These are phyloP conservation scores for Ambrosia hybrid DNA, from an alignment of 140 eudicot genomes.

Conservation along the genomic window DNA sequence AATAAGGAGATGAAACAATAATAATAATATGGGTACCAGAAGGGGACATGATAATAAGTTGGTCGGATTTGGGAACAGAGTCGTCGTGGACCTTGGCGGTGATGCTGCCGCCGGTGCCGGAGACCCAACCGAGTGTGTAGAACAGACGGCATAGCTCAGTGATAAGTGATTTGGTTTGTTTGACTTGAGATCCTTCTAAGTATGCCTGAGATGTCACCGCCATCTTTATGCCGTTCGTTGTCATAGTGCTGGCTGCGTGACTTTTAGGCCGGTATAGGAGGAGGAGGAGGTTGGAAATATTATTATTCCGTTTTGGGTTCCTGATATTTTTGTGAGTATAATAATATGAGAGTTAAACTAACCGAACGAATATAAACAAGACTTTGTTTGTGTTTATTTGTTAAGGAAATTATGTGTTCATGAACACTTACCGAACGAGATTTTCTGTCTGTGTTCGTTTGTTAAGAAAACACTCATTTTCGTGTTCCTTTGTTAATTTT, in stretches of 20 bases:
- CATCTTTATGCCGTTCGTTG: slow-evolving; percentile 52
- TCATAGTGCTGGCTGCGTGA: slow-evolving; percentile 34
- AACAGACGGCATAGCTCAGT: slow-evolving; percentile 91
- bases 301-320: no score
- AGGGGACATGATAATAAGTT: slow-evolving; percentile 94
- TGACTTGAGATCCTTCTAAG: slow-evolving; percentile 64
- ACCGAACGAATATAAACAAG: no score
- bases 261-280: slow-evolving; percentile 12
- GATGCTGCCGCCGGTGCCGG: slow-evolving; percentile 99
- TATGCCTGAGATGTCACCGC: slow-evolving; percentile 65
- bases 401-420: no score
- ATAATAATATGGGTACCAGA: slow-evolving; percentile 52
- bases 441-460: no score
- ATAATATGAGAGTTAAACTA: no score
- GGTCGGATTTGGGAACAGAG: slow-evolving; percentile 80
- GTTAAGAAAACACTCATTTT: no score
- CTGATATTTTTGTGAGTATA: no score
- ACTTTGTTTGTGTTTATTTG: no score
- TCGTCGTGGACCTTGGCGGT: slow-evolving; percentile 92
- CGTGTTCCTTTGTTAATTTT: no score
- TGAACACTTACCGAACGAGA: no score
- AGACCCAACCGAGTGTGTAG: slow-evolving; percentile 92
- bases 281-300: neutral
- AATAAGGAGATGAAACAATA: no score
- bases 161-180: slow-evolving; percentile 67